Base-by-base conservation (phyloP, 331 rosid genomes). In the Dryas integrifolia region DNA sequence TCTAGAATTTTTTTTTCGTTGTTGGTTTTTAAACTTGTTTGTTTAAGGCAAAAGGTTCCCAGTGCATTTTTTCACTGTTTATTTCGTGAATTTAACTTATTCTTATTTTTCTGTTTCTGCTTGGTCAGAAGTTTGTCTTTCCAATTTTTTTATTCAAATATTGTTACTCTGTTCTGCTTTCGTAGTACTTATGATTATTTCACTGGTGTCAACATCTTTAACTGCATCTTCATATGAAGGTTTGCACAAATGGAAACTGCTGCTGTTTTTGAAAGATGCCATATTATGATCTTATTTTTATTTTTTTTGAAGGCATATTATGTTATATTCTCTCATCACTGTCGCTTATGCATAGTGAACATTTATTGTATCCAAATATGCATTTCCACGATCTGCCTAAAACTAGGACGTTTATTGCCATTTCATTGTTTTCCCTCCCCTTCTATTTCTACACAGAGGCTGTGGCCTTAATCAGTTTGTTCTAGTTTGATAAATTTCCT, bases 161-260 rank as follows among this genome's bases (percentile, higher is more conserved):
- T 16, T 64, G 51, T 26, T 35, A 60, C 55, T 16, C 48, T 52
- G 10, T 56, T 70, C 13, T 24, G 44, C 60, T 10, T 57, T 65
- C 67, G 6, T 43, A 55, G 55, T 44, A 16, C 51, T 21, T 14
- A 2, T 63, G 38, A 26, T 7, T 39, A 21, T 47, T 74, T 21
- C 14, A 21, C 11, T 8, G 5, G 30, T 52, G 58, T 61, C 7
- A 35, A 4, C 35, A 46, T 53, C 58, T 26, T 15, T n/a, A 74
- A 9, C 40, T 50, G 70, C 40, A 50, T 39, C 35, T 21, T 63
- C 64, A 63, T 21, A 24, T 58, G 71, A 67, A 12, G 21, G 47
- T 15, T 40, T 63, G 46, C 38, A 39, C 46, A 38, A 24, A 18
- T 38, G 10, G 43, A 14, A 56, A 18, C 13, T 41, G 16, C 56